Conservation (phyloP, 139 green algal genomes). For the Tetraselmis striata region DNA sequence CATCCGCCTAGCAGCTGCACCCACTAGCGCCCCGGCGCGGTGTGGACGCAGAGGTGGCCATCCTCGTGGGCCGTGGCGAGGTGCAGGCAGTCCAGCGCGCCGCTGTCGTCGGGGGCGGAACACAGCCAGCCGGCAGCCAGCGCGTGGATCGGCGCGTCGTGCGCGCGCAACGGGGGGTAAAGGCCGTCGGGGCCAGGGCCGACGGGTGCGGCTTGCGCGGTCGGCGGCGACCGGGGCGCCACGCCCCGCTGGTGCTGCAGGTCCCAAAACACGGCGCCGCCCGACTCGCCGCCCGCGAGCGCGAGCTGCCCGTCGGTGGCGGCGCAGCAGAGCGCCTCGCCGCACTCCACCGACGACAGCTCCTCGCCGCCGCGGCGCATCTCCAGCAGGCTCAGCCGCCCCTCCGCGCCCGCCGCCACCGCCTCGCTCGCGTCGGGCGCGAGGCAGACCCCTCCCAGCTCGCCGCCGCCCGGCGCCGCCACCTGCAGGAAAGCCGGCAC, state of each 20-base stretch:
- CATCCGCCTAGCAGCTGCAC: too few species aligned
- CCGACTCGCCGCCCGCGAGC: slow-evolving; percentile 46
- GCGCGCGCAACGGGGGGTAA: background rate
- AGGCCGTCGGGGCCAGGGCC: background rate
- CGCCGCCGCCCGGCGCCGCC: background rate
- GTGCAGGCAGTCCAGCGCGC: background rate
- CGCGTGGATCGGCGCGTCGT: background rate
- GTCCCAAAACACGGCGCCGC: slow-evolving; percentile 10
- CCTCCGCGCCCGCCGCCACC: slow-evolving; percentile 41
- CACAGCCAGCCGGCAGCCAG: background rate
- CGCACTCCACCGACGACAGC: slow-evolving; percentile 17
- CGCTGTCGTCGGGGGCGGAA: background rate
- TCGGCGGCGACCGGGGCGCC: background rate
- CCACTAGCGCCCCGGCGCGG: too few species aligned
- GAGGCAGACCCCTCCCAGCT: slow-evolving; percentile 52
- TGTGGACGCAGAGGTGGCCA: too few species aligned
- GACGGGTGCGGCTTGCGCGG: background rate
- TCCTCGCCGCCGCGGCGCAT: slow-evolving; percentile 18
- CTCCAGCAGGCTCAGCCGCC: slow-evolving; percentile 42
- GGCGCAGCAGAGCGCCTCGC: slow-evolving; percentile 49
- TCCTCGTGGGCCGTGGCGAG: background rate
- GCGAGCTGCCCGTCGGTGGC: slow-evolving; percentile 35
- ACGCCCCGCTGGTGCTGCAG: background rate
- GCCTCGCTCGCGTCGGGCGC: slow-evolving; percentile 27
- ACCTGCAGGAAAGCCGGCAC: too few species aligned